Base-by-base conservation (phyloP, 495 filamentous ascomycete genomes). In the Daldinia childiae region DNA sequence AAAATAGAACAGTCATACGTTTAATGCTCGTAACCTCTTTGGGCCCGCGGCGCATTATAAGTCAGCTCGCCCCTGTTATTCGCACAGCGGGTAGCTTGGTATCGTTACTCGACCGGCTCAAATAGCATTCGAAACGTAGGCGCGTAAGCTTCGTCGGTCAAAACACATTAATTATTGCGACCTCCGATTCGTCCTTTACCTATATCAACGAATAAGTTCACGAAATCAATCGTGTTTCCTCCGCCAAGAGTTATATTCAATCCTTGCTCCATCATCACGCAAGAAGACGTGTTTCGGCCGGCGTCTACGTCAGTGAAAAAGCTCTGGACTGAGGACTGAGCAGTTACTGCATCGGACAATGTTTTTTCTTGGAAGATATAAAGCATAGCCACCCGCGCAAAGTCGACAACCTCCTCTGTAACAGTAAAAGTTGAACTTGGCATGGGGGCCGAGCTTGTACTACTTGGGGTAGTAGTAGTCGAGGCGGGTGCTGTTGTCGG, bases 341-440 rank as follows among this genome's bases (percentile, higher is more conserved):
- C 90, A 11, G 70, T 76, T 34, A 86, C 83, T 6, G 91, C 91
- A 30, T 75, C 77, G 17, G 76, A 69, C 0, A 92, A 71, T 0
- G 74, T 76, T 27, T 85, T 80, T 60, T 87, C 79, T 59, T 91
- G 89, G 7, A 92, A 81, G 36, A 92, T 78, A 67, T 80, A 90
- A 48, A 93, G 79, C 6, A 93, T 84, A 0, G 82, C 83, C 9
- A 90, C 81, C 6, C 90, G 86, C 4, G 90, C 87, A 79, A 93
- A 92, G 75, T 93, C 90, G 1, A 90, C 76, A 2, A 84, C 80
- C 24, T 87, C 82, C 15, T 87, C 77, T 0, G 80, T 84, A 21
- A 82, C 76, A 3, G 54, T 69, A 30, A 86, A 84, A 12, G 69
- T 69, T 17, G 67, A 34, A 0, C 75, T 77, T 19, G 83, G 67